Evolutionary conservation across 2,329 filamentous ascomycete species (phyloP), one percentile per base, ranked within the genome.

Genomic region (Cladosporium cucumerinum): DNA sequence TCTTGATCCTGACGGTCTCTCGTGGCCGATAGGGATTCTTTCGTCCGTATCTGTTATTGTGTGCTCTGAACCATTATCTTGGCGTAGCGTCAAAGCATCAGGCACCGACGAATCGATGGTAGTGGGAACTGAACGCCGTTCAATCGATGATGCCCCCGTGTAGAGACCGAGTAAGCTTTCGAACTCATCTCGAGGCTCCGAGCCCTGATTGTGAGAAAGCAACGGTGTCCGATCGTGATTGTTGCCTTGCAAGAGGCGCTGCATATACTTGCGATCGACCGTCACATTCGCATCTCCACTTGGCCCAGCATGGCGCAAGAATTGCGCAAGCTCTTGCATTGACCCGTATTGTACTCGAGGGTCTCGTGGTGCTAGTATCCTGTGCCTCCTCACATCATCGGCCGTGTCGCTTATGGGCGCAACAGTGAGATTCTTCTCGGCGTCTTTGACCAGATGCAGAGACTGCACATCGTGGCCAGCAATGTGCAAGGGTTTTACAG

Each of bases 261-360:
- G 62, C 62, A 64, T 55, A 34, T 63, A 60, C 18, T 46, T 26
- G 1, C 48, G 25, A n/a, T 62, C 39, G 21, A 64, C 62, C 1
- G 39, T 52, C 12, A 64, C 30, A 16, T 51, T 55, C 11, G 43
- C 11, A 21, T 55, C 49, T 4, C 43, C 61, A 14, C 23, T 55
- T n/a, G 65, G 65, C 26, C 54, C 65, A 36, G 61, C 51, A 25
- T 63, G 28, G 12, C 57, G 54, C 43, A 69, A 36, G 60, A 70
- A 70, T 14, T 43, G 55, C 1, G 65, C 65, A 8, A 70, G 61
- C 32, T 67, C 66, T 8, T 46, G 32, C 8, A 62, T 55, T 18
- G 64, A 65, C 21, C 49, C 61, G 36, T 65, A 54, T 10, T 65
- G 21, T 0, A 54, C 59, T 21, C 65, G 43, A 30, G 64, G 21